Percentiles rank a stretch among this genome's conserved stretches.
These are phyloP conservation scores for Ophiostoma pallidulum DNA, from an alignment of 2,329 filamentous ascomycete genomes.

Conservation along the genomic window DNA sequence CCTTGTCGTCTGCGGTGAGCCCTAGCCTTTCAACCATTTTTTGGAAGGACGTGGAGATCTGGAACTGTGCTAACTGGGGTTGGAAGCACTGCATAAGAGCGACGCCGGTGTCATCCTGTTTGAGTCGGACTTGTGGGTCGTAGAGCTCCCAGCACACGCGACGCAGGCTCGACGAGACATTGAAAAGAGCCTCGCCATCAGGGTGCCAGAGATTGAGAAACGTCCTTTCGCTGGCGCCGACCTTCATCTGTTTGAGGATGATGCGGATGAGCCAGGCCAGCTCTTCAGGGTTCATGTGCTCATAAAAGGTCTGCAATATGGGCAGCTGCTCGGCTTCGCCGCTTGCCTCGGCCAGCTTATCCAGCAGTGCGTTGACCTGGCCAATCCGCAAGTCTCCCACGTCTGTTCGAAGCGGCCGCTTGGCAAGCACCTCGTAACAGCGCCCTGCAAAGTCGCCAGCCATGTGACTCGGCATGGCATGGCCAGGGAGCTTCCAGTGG, in stretches of 20 bases:
- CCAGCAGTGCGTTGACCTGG: constrained; percentile 80
- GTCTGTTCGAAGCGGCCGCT: constrained; percentile 65
- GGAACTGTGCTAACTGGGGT: constrained; percentile 87
- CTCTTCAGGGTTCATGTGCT: constrained; percentile 86
- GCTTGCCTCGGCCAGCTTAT: constrained; percentile 62
- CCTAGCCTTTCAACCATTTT: constrained; percentile 64
- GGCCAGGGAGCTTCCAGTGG: constrained; percentile 85
- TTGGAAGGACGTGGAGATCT: constrained; percentile 67
- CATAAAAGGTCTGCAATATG: constrained; percentile 77
- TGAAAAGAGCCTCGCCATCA: constrained; percentile 70
- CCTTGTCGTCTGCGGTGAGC: constrained; percentile 56
- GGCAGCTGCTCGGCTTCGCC: constrained; percentile 78
- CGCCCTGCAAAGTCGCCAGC: constrained; percentile 88
- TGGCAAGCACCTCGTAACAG: constrained; percentile 78
- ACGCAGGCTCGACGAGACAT: constrained; percentile 79
- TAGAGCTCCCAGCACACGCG: constrained; percentile 91
- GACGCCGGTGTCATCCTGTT: constrained; percentile 66
- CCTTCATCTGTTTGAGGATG: constrained; percentile 67
- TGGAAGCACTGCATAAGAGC: constrained; percentile 91
- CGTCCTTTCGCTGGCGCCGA: constrained; percentile 77
- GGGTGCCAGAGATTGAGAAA: constrained; percentile 76
- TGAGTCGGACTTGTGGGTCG: constrained; percentile 61
- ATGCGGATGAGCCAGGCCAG: constrained; percentile 92
- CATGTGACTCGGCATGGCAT: constrained; percentile 50
- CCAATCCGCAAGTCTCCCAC: constrained; percentile 75